Evolutionary conservation across 2,329 filamentous ascomycete genomes (phyloP).

Genomic region (Arthrinium puccinioides): DNA sequence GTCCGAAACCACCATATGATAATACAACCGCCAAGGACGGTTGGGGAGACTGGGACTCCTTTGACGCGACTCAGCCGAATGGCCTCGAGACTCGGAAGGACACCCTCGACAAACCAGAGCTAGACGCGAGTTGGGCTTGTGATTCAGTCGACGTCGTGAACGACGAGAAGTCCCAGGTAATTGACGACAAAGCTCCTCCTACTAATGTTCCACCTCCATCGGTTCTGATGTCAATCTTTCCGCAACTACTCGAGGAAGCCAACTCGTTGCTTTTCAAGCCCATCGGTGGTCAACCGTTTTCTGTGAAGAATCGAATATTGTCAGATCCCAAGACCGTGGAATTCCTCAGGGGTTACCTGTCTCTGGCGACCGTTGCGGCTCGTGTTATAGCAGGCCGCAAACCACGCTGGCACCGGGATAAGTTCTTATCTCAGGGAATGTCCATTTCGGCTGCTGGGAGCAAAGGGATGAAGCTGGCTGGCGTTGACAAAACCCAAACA

Average conservation of each 20-base stretch:
- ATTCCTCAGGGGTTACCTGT: conserved; percentile 59
- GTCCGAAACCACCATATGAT: conserved; percentile 9
- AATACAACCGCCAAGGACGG: conserved; percentile 16
- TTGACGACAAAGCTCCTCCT: conserved; percentile 48
- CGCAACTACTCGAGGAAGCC: conserved; percentile 60
- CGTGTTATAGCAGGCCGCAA: conserved; percentile 79
- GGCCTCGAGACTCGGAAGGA: neutral
- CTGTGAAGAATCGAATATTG: conserved; percentile 56
- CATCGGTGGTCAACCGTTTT: conserved; percentile 48
- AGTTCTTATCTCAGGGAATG: conserved; percentile 78
- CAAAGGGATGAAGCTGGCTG: conserved; percentile 86
- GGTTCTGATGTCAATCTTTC: conserved; percentile 70
- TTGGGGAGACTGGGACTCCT: conserved; percentile 19
- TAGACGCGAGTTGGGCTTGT: conserved; percentile 40
- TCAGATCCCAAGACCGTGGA: conserved; percentile 52
- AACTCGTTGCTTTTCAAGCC: conserved; percentile 59
- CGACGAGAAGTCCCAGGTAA: conserved; percentile 10
- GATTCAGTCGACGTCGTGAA: conserved; percentile 30
- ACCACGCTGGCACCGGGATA: conserved; percentile 85
- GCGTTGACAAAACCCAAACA: conserved; percentile 77
- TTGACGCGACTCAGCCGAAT: conserved; percentile 10
- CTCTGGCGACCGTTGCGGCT: conserved; percentile 60
- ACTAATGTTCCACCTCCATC: conserved; percentile 87
- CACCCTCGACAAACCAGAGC: neutral
- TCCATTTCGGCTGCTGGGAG: conserved; percentile 70